Base-by-base conservation (phyloP, 805 yeast species). In the Monosporozyma servazzii region DNA sequence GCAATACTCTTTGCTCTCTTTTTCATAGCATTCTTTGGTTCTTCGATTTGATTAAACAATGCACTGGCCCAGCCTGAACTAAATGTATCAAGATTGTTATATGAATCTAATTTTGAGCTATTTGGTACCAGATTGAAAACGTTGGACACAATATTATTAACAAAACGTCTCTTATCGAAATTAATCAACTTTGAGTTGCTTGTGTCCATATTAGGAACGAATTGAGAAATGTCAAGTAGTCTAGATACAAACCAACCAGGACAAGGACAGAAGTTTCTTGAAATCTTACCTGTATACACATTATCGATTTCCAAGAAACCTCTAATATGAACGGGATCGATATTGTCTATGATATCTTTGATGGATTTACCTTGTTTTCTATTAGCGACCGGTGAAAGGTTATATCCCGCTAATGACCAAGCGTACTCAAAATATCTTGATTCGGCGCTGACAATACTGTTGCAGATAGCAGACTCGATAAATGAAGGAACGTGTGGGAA, bases 201-300 rank as follows among this genome's bases (percentile, higher is more conserved):
- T 40, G 80, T 75, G 48, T 84, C 78, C 80, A 81, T 86, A 59
- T 85, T 86, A 18, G 96, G 95, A 48, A 88, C 82, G 61, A 78
- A 82, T 55, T 85, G 81, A 1, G 84, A 80, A 53, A 83, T 79
- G 61, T 87, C 96, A 50, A 89, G 64, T 55, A 91, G 70, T 54
- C 95, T 80, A 58, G 86, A 91, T 23, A 85, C 72, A 48, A 88
- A 73, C 98, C 98, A 91, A 10, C 97, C 97, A 53, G 88, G 79
- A 61, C 96, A 90, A 2, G 96, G 93, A 5, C 88, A 79, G 48
- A 87, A 69, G 75, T 50, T 75, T 73, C 52, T 65, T 55, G 54
- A 54, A 23, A 41, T 21, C n/a, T 58, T 67, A 3, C 64, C 52
- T 48, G 66, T 55, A 51, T 63, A 64, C 33, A 65, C 64, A 37